Percentiles rank a stretch among this genome's conserved stretches.
Conservation (phyloP, 1,139 yeast species). For the Suhomyces yuchorum region DNA sequence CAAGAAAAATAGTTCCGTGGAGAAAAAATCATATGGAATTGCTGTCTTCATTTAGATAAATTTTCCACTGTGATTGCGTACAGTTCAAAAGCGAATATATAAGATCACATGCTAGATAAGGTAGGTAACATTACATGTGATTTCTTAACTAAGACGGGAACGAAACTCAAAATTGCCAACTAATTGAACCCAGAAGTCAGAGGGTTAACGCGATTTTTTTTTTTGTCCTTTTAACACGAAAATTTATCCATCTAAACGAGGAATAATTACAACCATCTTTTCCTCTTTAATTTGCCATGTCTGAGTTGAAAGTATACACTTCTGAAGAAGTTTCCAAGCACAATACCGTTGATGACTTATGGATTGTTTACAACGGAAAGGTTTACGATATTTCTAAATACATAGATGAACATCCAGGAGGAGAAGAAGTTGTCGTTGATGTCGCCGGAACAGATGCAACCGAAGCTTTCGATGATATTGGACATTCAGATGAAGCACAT, state of each 20-base stretch:
- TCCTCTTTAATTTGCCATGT: conserved; percentile 9
- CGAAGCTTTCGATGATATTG: conserved; percentile 92
- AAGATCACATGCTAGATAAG: neutral
- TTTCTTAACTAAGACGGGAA: neutral
- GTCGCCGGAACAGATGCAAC: conserved; percentile 94
- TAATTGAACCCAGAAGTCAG: neutral
- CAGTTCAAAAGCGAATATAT: neutral
- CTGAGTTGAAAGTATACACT: conserved; percentile 34
- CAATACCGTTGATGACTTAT: conserved; percentile 74
- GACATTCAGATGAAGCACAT: conserved; percentile 95
- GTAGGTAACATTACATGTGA: neutral
- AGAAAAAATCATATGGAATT: neutral
- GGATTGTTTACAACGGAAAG: conserved; percentile 88
- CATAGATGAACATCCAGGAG: conserved; percentile 98
- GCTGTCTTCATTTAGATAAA: neutral
- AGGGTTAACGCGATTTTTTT: conserved; percentile 1
- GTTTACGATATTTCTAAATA: conserved; percentile 86
- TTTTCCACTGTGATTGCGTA: neutral
- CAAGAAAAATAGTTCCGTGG: neutral
- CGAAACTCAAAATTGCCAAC: neutral
- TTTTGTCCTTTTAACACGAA: conserved; percentile 1
- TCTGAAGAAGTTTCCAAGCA: conserved; percentile 77
- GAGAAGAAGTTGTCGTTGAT: conserved; percentile 93
- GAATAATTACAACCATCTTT: conserved; percentile 1
- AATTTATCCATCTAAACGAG: conserved; percentile 5